Conservation (phyloP, 2,329 filamentous ascomycete species). For the Aureobasidium vineae region DNA sequence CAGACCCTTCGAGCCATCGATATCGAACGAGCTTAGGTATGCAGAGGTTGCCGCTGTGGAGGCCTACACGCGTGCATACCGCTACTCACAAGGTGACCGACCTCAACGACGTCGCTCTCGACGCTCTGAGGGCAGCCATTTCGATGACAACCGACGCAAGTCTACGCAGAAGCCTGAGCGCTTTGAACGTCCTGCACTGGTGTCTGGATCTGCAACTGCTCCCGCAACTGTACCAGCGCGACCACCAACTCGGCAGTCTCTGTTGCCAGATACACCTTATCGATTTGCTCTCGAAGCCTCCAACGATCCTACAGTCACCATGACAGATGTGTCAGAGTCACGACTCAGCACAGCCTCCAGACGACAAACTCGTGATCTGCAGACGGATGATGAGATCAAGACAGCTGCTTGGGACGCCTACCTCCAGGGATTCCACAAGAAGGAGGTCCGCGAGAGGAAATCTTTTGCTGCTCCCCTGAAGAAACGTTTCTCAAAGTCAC, state of each 20-base stretch:
- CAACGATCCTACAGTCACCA: not conserved
- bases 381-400: slow-evolving; percentile 34
- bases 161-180: slow-evolving; percentile 8
- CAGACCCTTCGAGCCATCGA: slow-evolving; percentile 49
- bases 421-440: slow-evolving; percentile 44
- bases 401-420: slow-evolving; percentile 42
- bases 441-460: slow-evolving; percentile 43
- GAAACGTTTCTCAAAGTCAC: slow-evolving; percentile 41
- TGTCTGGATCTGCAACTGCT: not conserved
- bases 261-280: slow-evolving; percentile 13
- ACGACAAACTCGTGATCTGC: slow-evolving; percentile 31
- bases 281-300: slow-evolving; percentile 9
- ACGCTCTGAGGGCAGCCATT: slow-evolving; percentile 38
- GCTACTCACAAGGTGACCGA: not conserved
- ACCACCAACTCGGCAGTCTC: not conserved
- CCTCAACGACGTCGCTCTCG: slow-evolving; percentile 27
- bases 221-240: not conserved
- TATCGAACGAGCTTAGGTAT: slow-evolving; percentile 49
- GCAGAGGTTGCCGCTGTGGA: slow-evolving; percentile 62
- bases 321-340: not conserved
- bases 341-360: slow-evolving; percentile 6
- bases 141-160: slow-evolving; percentile 32
- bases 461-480: slow-evolving; percentile 49
- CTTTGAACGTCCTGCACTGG: not conserved
- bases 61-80: slow-evolving; percentile 57